Conservation (phyloP, 768 basidiomycete genomes). For the Amyloporia xantha region DNA sequence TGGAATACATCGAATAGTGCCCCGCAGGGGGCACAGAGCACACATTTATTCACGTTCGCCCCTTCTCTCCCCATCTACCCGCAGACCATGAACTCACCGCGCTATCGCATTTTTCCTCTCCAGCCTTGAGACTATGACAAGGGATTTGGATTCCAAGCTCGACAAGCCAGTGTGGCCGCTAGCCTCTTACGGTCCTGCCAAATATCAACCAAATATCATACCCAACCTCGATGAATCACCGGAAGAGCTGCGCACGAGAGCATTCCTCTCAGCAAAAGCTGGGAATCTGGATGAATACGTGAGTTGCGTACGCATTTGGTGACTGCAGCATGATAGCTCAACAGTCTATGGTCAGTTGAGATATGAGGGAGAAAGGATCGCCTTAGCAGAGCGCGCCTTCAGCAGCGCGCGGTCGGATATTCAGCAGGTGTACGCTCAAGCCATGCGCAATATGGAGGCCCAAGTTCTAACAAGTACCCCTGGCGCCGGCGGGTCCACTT, state of each 20-base stretch:
- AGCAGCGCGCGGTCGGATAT: conserved; percentile 34
- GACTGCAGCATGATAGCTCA: neutral
- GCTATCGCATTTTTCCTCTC: neutral
- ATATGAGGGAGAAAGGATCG: conserved; percentile 53
- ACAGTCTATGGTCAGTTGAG: conserved; percentile 26
- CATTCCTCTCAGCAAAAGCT: conserved; percentile 45
- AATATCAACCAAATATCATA: conserved; percentile 63
- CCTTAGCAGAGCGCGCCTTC: conserved; percentile 41
- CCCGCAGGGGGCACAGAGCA: too few species aligned
- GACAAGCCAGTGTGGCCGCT: conserved; percentile 80
- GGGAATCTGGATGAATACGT: conserved; percentile 66
- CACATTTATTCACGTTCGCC: too few species aligned
- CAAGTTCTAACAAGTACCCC: conserved; percentile 10
- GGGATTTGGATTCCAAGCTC: conserved; percentile 45
- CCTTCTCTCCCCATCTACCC: neutral
- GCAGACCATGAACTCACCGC: conserved; percentile 2
- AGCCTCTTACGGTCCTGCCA: conserved; percentile 72
- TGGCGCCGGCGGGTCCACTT: conserved; percentile 1
- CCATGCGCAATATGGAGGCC: conserved; percentile 31
- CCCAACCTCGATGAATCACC: conserved; percentile 62
- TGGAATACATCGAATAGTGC: conserved; percentile 11
- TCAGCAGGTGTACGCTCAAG: conserved; percentile 45
- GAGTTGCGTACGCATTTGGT: conserved; percentile 23
- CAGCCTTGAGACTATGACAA: conserved; percentile 56
- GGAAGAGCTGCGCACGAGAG: conserved; percentile 73